Base-by-base conservation (phyloP, 495 filamentous ascomycete genomes). In the Rostrohypoxylon terebratum region DNA sequence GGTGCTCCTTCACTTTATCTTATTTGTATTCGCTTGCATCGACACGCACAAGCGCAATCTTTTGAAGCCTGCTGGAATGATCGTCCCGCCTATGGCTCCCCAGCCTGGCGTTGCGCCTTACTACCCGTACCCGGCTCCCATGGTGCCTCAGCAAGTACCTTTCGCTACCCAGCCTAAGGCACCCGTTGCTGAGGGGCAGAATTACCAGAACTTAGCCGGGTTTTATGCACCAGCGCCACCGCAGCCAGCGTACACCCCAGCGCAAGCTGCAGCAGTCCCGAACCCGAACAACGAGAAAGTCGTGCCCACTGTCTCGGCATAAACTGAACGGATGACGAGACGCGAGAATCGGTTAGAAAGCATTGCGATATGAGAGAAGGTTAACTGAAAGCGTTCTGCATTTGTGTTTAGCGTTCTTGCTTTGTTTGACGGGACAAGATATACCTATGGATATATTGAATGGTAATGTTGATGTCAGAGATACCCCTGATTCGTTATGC, bases 1-100 rank as follows among this genome's bases (percentile, higher is more conserved):
- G 16, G 40, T 58, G 10, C 25, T 78, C 21, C 67, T 71, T 25
- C 77, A 83, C 62, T 82, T 86, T 68, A 58, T 79, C 40, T 77
- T 86, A 5, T 84, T 86, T 61, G 70, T 81, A 11, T 58, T 81
- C n/a, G 80, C 81, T 0, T 85, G 83, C 44, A 75, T 82, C 67
- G 82, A 84, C 23, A 82, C 80, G 13, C 62, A 78, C 55, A 73
- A 68, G 50, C 61, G 75, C 36, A 80, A 81, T 59, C 1, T 50
- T 5, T 1, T 72, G 28, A 70, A 44, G 23, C 66, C 75, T 28
- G 47, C 68, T 0, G 71, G 73, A 2, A 16, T 76, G 10, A 58
- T 77, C 45, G 36, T 76, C 59, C 66, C 64, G 1, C 61, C 58
- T 11, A 7, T 42, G n/a, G 31, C 68, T 11, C 45, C 73, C 1